Evolutionary conservation across 768 basidiomycete species (phyloP).

Genomic region (Suillus americanus): DNA sequence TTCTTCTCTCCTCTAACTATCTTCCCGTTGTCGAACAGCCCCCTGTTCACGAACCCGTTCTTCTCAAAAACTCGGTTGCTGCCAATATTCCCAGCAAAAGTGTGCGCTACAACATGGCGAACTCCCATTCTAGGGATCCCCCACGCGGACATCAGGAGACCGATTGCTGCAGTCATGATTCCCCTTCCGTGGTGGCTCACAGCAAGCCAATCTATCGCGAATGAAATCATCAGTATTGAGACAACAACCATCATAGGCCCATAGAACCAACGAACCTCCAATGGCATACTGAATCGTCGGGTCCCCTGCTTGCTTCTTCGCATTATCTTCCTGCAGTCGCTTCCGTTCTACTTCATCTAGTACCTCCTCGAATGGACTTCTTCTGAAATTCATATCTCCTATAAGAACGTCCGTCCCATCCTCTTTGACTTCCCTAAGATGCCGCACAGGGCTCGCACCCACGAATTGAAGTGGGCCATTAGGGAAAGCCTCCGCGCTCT

Average conservation of each 20-base stretch:
- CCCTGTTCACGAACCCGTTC: constrained; percentile 51
- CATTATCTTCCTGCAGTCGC: constrained; percentile 40
- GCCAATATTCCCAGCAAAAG: constrained; percentile 53
- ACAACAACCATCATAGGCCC: background rate
- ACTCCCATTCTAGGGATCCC: constrained; percentile 61
- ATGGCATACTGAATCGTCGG: constrained; percentile 59
- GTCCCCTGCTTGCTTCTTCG: constrained; percentile 43
- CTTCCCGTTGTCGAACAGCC: constrained; percentile 39
- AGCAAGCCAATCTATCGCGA: constrained; percentile 54
- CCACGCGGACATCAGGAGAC: constrained; percentile 56
- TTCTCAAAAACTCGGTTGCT: constrained; percentile 69
- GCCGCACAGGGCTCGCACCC: constrained; percentile 46
- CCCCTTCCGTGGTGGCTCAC: constrained; percentile 64
- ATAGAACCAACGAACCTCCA: constrained; percentile 44
- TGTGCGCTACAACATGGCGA: constrained; percentile 41
- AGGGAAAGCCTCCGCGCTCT: constrained; percentile 17
- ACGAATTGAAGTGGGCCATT: constrained; percentile 35
- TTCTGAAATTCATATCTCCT: constrained; percentile 37
- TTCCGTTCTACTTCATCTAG: constrained; percentile 38
- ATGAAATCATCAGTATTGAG: background rate
- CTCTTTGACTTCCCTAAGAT: constrained; percentile 51
- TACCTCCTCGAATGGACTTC: constrained; percentile 28
- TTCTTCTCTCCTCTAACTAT: constrained; percentile 37
- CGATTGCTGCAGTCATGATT: constrained; percentile 70
- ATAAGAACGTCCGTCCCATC: constrained; percentile 55